Percentiles rank a stretch among this genome's conserved stretches.
Evolutionary conservation across 1,284 basidiomycete species (phyloP).

Genomic region (Microbotryum silenes-acaulis): DNA sequence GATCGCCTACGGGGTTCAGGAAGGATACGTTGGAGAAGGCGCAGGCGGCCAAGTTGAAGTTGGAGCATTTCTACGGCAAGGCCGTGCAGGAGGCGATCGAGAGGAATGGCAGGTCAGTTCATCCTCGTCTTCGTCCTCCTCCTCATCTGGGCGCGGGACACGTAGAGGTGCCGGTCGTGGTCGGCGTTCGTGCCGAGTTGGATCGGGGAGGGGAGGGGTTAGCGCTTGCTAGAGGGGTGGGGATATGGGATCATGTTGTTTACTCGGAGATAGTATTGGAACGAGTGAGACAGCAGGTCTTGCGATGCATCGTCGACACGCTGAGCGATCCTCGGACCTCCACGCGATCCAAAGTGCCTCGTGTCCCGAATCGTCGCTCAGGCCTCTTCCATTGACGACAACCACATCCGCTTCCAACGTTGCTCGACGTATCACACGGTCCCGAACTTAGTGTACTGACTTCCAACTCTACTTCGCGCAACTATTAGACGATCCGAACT

Average conservation of each 20-base stretch:
- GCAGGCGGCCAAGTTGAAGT: constrained; percentile 90
- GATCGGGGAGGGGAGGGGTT: too few species aligned
- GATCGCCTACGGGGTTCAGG: constrained; percentile 72
- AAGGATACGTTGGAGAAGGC: constrained; percentile 84
- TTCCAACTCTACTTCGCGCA: not conserved
- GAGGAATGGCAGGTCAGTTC: constrained; percentile 64
- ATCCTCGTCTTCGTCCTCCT: not conserved
- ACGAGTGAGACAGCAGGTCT: too few species aligned
- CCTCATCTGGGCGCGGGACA: not conserved
- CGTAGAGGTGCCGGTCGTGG: not conserved
- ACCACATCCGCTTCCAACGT: constrained; percentile 49
- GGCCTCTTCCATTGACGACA: not conserved
- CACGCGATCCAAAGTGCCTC: too few species aligned
- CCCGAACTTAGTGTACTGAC: constrained; percentile 15
- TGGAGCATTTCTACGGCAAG: constrained; percentile 96
- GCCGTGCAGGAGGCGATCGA: constrained; percentile 86
- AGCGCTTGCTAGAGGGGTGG: too few species aligned
- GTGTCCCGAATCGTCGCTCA: too few species aligned
- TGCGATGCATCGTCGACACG: too few species aligned
- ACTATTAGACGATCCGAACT: constrained; percentile 72
- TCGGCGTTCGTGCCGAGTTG: not conserved
- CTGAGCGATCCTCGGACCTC: too few species aligned
- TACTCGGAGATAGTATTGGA: too few species aligned
- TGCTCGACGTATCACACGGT: constrained; percentile 1
- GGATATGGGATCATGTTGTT: too few species aligned